Evolutionary conservation across 805 yeast genomes (phyloP).

Genomic region (Wickerhamomyces subpelliculosus): DNA sequence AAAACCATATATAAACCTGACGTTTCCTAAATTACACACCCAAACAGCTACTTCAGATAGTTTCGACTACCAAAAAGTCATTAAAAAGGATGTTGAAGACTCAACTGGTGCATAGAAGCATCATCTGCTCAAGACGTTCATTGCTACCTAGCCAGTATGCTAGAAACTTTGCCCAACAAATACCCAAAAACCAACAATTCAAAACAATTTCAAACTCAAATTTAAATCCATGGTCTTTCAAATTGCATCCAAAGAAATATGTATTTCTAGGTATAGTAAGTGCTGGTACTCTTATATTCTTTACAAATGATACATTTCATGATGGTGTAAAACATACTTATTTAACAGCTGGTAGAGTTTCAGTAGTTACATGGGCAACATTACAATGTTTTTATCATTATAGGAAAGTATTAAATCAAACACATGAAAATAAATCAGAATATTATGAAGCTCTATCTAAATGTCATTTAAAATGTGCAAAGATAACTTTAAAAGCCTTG

Average conservation of each 20-base stretch:
- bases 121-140: no score
- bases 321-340: conserved; percentile 56
- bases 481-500: conserved; percentile 69
- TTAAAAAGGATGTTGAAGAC: no score
- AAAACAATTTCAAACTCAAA: neutral
- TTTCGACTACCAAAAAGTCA: no score
- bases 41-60: no score
- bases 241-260: neutral
- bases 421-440: conserved; percentile 37
- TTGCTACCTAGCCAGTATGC: no score
- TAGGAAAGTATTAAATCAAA: conserved; percentile 42
- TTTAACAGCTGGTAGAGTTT: conserved; percentile 47
- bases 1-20: no score
- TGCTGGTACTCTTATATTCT: conserved; percentile 1
- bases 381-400: conserved; percentile 67
- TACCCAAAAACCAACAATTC: neutral
- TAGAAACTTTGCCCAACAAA: neutral
- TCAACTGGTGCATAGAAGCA: no score
- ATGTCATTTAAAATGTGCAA: conserved; percentile 75
- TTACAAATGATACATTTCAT: conserved; percentile 9
- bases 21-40: no score
- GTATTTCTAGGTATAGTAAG: neutral
- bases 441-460: conserved; percentile 45
- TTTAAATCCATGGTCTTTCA: neutral
- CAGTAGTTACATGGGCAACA: conserved; percentile 64